These are phyloP conservation scores for Phaffia rhodozyma DNA, from an alignment of 1,284 basidiomycete species.

Conservation along the genomic window DNA sequence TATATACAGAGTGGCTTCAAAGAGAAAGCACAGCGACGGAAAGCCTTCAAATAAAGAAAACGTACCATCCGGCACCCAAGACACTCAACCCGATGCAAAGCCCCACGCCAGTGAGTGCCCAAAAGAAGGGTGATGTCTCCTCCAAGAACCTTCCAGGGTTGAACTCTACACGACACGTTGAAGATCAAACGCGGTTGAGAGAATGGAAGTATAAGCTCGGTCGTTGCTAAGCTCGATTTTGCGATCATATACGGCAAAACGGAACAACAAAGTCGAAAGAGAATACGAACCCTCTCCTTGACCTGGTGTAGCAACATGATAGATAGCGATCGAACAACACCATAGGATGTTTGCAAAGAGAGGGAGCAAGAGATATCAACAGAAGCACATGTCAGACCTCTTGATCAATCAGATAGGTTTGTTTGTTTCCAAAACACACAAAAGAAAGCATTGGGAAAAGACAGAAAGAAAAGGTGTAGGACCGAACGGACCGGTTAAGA, in stretches of 20 bases:
- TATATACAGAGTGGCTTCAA: not conserved
- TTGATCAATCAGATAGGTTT: not conserved
- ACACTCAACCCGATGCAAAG: slow-evolving; percentile 90
- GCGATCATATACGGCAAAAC: not conserved
- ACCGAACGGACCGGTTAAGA: slow-evolving; percentile 8
- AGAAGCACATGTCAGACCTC: not conserved
- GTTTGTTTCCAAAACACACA: not conserved
- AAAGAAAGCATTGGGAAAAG: not conserved
- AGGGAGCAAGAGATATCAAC: not conserved
- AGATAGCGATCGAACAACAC: not conserved
- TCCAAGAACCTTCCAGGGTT: slow-evolving; percentile 85
- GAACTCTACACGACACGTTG: slow-evolving; percentile 41
- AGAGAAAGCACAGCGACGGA: not conserved
- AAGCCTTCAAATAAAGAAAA: slow-evolving; percentile 19
- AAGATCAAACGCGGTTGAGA: not conserved
- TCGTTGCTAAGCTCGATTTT: not conserved
- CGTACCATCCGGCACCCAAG: slow-evolving; percentile 87
- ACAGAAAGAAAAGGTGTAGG: not conserved
- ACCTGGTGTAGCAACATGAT: not conserved
- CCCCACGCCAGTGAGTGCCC: slow-evolving; percentile 82
- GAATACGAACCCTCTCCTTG: slow-evolving; percentile 11
- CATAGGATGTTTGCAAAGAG: not conserved
- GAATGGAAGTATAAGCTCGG: not conserved
- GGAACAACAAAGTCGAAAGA: not conserved
- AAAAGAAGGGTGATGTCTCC: slow-evolving; percentile 84